Conservation (phyloP, 306 rosid genomes). For the Rosa lucieae region DNA sequence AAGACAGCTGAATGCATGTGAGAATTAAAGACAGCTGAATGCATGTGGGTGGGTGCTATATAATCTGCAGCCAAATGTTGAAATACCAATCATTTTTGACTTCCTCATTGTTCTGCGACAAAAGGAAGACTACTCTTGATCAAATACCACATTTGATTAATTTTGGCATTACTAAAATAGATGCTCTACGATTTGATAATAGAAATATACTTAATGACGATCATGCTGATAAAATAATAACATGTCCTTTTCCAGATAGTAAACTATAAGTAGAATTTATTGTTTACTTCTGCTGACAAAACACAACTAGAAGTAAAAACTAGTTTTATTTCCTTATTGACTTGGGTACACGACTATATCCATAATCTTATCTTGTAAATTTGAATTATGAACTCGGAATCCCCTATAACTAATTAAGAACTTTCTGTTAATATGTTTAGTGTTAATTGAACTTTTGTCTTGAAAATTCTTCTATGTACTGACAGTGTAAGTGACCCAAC, state of each 20-base stretch:
- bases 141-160: background rate
- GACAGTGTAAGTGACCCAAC: too few species aligned
- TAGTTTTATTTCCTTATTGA: background rate
- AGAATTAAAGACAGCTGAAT: too few species aligned
- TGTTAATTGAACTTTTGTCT: too few species aligned
- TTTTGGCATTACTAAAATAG: background rate
- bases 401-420: too few species aligned
- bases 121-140: background rate
- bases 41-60: too few species aligned
- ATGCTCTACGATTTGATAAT: background rate
- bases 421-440: background rate
- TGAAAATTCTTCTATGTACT: too few species aligned
- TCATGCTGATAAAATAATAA: background rate
- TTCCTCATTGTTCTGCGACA: background rate
- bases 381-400: background rate
- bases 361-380: too few species aligned
- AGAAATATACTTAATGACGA: background rate
- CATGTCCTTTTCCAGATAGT: background rate
- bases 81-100: background rate
- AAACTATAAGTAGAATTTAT: background rate
- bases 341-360: background rate
- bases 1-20: too few species aligned
- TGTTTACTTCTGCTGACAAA: background rate
- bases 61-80: background rate
- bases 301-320: background rate